phyloP scores from a whole-genome alignment of 495 filamentous ascomycete genomes.

The Opeltia flavorubescens region DNA sequence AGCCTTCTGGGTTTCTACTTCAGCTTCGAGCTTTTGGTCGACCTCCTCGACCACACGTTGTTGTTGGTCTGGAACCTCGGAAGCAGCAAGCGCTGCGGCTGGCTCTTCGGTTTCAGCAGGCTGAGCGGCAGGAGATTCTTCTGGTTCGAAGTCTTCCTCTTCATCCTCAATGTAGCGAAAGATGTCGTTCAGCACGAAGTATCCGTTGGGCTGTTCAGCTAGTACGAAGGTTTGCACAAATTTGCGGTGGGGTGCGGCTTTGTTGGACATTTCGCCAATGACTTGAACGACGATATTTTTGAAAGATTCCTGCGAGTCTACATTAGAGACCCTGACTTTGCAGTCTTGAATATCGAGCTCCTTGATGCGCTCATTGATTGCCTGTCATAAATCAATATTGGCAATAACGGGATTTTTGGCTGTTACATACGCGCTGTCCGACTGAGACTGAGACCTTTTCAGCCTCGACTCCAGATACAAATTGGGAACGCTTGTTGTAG shows the following conservation, averaged over 20 bases:
- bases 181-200: conserved; percentile 97
- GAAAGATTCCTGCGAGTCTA: conserved; percentile 86
- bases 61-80: conserved; percentile 23
- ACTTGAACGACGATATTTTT: conserved; percentile 92
- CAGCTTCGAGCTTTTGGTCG: conserved; percentile 42
- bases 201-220: conserved; percentile 88
- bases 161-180: conserved; percentile 80
- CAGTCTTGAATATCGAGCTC: conserved; percentile 88
- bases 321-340: conserved; percentile 96
- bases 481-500: conserved; percentile 70
- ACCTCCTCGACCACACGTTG: conserved; percentile 33
- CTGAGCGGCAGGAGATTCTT: conserved; percentile 24
- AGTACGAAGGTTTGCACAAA: conserved; percentile 98
- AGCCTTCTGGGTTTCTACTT: conserved; percentile 23
- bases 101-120: conserved; percentile 21
- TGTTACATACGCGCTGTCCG: conserved; percentile 60
- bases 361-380: conserved; percentile 87
- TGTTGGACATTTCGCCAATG: conserved; percentile 95
- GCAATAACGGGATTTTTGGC: background rate
- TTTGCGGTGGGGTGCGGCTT: conserved; percentile 75
- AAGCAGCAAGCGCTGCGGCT: conserved; percentile 19
- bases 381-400: conserved; percentile 32
- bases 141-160: conserved; percentile 51
- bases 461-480: conserved; percentile 74
- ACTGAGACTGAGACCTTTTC: conserved; percentile 71